Conservation (phyloP, 2,329 filamentous ascomycete species). For the Phialophora verrucosa region DNA sequence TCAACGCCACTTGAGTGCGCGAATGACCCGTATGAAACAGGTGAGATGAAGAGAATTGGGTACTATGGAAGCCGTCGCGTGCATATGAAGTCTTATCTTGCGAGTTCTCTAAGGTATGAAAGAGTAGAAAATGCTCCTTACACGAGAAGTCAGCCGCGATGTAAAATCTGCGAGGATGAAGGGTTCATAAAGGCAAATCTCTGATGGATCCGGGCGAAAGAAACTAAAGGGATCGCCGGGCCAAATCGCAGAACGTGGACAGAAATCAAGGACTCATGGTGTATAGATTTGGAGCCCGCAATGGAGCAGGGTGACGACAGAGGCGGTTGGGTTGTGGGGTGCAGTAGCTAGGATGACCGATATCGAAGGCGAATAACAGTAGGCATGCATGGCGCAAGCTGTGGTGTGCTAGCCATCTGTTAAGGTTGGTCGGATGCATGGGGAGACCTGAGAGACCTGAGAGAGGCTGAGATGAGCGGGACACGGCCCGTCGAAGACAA, state of each 20-base stretch:
- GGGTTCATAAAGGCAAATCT: background rate
- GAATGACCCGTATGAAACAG: slow-evolving; percentile 40
- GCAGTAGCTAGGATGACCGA: background rate
- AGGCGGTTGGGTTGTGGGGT: slow-evolving; percentile 6
- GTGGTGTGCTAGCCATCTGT: background rate
- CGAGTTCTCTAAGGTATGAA: background rate
- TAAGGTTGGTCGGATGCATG: slow-evolving; percentile 2
- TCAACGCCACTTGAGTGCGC: slow-evolving; percentile 41
- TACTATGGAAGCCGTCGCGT: slow-evolving; percentile 25
- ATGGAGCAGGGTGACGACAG: slow-evolving; percentile 5
- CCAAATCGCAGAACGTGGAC: slow-evolving; percentile 3
- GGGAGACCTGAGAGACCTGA: background rate
- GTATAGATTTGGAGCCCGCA: background rate
- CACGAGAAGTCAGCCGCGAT: background rate
- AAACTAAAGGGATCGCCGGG: background rate
- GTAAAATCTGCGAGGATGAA: background rate
- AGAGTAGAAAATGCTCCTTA: background rate
- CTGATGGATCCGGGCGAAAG: background rate
- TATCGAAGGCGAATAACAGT: background rate
- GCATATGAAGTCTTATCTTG: slow-evolving; percentile 34
- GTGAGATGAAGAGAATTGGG: slow-evolving; percentile 37
- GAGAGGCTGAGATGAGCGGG: background rate
- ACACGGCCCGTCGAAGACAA: background rate
- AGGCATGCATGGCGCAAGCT: background rate
- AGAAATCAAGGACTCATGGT: slow-evolving; percentile 1